Conservation (phyloP, 1,284 basidiomycete genomes). For the Pyrrhoderma lamaoense region DNA sequence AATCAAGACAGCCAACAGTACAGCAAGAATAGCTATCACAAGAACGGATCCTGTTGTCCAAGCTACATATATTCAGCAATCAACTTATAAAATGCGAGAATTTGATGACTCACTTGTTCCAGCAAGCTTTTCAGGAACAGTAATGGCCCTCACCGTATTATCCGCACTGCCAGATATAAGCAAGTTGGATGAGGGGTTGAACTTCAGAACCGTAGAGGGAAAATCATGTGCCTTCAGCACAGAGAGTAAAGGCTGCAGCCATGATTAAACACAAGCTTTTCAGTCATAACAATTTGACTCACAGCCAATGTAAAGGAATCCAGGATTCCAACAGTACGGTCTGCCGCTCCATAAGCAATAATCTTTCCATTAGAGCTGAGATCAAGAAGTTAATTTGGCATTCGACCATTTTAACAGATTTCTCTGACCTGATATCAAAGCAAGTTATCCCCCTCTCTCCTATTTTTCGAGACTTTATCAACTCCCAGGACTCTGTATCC, state of each 20-base stretch:
- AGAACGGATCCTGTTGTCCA: slow-evolving; percentile 31
- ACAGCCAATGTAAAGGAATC: slow-evolving; percentile 79
- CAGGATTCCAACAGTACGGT: slow-evolving; percentile 79
- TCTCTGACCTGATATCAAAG: slow-evolving; percentile 80
- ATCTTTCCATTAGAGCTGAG: slow-evolving; percentile 71
- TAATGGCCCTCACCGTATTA: slow-evolving; percentile 78
- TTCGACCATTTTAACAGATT: slow-evolving; percentile 2
- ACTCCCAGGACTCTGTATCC: slow-evolving; percentile 51
- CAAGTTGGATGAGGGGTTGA: slow-evolving; percentile 77
- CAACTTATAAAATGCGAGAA: background rate
- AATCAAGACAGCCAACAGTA: slow-evolving; percentile 29
- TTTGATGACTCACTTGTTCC: slow-evolving; percentile 42
- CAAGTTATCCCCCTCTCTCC: slow-evolving; percentile 77
- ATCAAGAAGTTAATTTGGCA: background rate
- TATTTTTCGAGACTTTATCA: slow-evolving; percentile 52
- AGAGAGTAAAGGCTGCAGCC: slow-evolving; percentile 69
- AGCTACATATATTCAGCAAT: slow-evolving; percentile 16
- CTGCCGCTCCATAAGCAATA: slow-evolving; percentile 84
- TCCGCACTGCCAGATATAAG: slow-evolving; percentile 92
- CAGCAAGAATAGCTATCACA: slow-evolving; percentile 29
- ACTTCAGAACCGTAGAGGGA: slow-evolving; percentile 83
- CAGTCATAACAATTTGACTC: slow-evolving; percentile 25
- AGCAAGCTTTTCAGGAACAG: slow-evolving; percentile 54
- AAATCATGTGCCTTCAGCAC: slow-evolving; percentile 95
- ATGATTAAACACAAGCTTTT: slow-evolving; percentile 2